Conservation (phyloP, 23 red algal species). For the Cyanidiococcus yangmingshanensis region DNA sequence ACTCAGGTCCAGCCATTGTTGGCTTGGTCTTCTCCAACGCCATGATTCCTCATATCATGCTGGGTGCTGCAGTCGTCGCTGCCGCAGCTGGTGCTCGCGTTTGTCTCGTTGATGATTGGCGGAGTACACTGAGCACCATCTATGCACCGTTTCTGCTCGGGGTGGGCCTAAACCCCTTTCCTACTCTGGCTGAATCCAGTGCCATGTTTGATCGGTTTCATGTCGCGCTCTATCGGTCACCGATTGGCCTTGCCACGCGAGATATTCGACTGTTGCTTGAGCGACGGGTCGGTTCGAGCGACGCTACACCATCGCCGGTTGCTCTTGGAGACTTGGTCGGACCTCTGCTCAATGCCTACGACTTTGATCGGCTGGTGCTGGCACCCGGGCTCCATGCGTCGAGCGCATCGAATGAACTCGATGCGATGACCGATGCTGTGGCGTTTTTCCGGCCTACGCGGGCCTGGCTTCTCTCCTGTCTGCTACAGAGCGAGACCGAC, state of each 20-base stretch:
- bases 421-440: background rate
- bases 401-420: background rate
- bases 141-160: conserved; percentile 3
- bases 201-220: background rate
- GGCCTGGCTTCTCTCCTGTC: conserved; percentile 5
- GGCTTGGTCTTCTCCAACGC: conserved; percentile 8
- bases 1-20: background rate
- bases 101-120: conserved; percentile 3
- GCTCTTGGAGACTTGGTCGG: background rate
- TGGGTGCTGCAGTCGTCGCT: conserved; percentile 9
- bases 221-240: background rate
- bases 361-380: background rate
- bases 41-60: background rate
- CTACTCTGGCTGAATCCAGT: background rate
- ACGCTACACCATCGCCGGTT: background rate
- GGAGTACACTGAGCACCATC: background rate
- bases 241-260: background rate
- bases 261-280: background rate
- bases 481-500: background rate
- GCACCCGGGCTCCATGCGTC: background rate
- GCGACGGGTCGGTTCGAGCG: background rate
- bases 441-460: conserved; percentile 1
- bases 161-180: background rate
- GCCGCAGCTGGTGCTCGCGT: background rate
- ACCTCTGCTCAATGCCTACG: conserved; percentile 8